Percentiles rank a stretch among this genome's conserved stretches.
These are phyloP conservation scores for Claviceps monticola DNA, from an alignment of 2,329 filamentous ascomycete genomes.

Conservation along the genomic window DNA sequence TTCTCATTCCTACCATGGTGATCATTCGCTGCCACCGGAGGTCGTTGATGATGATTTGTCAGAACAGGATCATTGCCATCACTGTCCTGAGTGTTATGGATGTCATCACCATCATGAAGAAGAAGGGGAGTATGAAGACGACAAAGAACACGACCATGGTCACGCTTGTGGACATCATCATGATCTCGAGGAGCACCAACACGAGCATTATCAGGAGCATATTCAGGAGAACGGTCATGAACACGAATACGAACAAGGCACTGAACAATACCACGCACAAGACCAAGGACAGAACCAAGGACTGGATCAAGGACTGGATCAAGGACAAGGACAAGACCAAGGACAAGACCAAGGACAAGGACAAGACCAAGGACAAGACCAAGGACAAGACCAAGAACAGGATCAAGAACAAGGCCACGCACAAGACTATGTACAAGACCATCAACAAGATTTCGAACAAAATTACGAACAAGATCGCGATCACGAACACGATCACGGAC, in stretches of 20 bases:
- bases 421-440: constrained; percentile 20
- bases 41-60: constrained; percentile 25
- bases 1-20: constrained; percentile 28
- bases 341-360: constrained; percentile 9
- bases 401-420: constrained; percentile 11
- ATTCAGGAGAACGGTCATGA: constrained; percentile 14
- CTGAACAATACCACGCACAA: constrained; percentile 22
- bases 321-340: constrained; percentile 17
- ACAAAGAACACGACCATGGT: constrained; percentile 10
- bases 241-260: constrained; percentile 18
- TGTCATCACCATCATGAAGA: constrained; percentile 20
- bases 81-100: constrained; percentile 17
- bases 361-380: constrained; percentile 11
- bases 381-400: constrained; percentile 6
- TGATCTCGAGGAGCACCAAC: constrained; percentile 25
- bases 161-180: constrained; percentile 10
- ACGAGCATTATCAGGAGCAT: constrained; percentile 15
- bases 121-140: constrained; percentile 7
- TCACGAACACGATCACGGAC: constrained; percentile 45
- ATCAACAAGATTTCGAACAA: constrained; percentile 20
- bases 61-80: constrained; percentile 23
- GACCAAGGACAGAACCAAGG: constrained; percentile 20
- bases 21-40: constrained; percentile 24
- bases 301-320: constrained; percentile 15
- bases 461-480: constrained; percentile 32